These are phyloP conservation scores for Eucalyptus caleyi DNA, from an alignment of 345 rosid species.

Conservation along the genomic window DNA sequence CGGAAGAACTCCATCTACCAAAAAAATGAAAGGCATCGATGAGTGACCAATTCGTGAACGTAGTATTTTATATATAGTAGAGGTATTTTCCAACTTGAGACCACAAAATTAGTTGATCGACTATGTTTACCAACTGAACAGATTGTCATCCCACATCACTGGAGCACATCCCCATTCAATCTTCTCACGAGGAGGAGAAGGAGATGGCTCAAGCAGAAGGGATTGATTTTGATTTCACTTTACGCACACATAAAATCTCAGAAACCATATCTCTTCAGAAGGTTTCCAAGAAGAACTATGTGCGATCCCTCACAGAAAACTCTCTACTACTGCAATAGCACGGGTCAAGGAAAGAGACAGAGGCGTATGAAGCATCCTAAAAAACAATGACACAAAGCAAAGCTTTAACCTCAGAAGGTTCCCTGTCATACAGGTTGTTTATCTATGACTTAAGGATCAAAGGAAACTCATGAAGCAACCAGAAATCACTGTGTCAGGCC, in stretches of 20 bases:
- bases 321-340: not conserved
- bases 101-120: not conserved
- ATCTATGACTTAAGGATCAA: not conserved
- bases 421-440: not conserved
- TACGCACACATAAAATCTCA: conserved; percentile 33
- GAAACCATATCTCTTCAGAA: not conserved
- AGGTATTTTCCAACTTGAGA: not conserved
- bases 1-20: not conserved
- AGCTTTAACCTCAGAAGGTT: not conserved
- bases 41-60: not conserved
- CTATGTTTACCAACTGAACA: not conserved
- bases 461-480: not conserved
- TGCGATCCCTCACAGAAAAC: not conserved
- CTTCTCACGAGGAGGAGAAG: not conserved
- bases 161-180: not conserved
- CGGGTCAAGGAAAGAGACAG: not conserved
- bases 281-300: conserved; percentile 26
- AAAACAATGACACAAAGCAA: not conserved
- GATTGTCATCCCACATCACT: not conserved
- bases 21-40: not conserved
- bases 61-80: not conserved
- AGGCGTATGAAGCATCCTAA: not conserved
- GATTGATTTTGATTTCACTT: not conserved
- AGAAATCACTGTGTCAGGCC: not conserved
- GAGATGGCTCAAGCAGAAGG: conserved; percentile 8